Percentiles rank a stretch among this genome's conserved stretches.
These are phyloP conservation scores for Papilionanthe hybrid DNA, from an alignment of 116 monocot genomes.

Conservation along the genomic window DNA sequence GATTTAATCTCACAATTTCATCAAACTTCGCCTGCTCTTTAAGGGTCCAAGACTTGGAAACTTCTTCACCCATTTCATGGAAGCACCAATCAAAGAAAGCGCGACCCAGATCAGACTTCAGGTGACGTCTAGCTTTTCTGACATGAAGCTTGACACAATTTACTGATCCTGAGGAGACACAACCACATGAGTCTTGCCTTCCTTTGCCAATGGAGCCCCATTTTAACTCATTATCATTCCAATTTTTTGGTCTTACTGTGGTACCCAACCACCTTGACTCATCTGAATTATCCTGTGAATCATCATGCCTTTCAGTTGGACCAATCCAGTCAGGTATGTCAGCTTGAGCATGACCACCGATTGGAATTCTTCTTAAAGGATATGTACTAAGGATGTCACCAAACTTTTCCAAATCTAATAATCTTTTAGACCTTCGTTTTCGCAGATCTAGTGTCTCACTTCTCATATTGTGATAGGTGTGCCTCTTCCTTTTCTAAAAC, in stretches of 20 bases:
- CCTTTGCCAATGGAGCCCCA: conserved; percentile 27
- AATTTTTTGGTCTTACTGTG: conserved; percentile 40
- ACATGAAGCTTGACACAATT: conserved; percentile 55
- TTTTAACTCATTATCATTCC: neutral
- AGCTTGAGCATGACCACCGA: conserved; percentile 63
- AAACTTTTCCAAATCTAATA: conserved; percentile 14
- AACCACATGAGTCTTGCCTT: conserved; percentile 35
- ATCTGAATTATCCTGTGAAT: conserved; percentile 5
- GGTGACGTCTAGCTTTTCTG: conserved; percentile 28
- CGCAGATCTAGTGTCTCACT: conserved; percentile 12
- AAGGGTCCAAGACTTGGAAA: conserved; percentile 41
- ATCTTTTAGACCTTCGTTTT: conserved; percentile 45
- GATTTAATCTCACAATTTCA: conserved; percentile 31
- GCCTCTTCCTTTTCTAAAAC: conserved; percentile 24
- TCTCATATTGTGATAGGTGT: neutral
- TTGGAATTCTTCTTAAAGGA: conserved; percentile 32
- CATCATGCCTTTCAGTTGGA: conserved; percentile 8
- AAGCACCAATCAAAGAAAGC: conserved; percentile 55
- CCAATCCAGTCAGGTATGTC: conserved; percentile 50
- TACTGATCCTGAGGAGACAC: conserved; percentile 37
- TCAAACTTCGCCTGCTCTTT: conserved; percentile 46
- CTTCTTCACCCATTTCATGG: conserved; percentile 62
- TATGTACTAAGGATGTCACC: conserved; percentile 14
- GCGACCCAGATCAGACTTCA: conserved; percentile 43
- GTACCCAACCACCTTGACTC: conserved; percentile 57